phyloP scores from a whole-genome alignment of 306 rosid genomes.

The Mimosa bimucronata region DNA sequence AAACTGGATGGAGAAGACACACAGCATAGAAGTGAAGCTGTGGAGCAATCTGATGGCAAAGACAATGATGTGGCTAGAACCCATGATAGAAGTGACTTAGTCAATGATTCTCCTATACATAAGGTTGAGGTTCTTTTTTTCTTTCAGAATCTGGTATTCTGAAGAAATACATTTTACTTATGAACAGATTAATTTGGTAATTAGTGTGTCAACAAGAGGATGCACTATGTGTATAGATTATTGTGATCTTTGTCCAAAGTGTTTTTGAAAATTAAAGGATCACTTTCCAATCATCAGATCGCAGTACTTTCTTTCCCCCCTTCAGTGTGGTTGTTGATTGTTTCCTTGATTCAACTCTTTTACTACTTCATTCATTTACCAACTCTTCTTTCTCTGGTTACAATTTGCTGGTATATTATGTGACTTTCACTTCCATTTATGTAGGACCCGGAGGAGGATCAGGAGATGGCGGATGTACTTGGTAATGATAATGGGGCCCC shows the following conservation, averaged over 20 bases:
- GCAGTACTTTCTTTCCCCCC: background rate
- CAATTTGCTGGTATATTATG: conserved; percentile 22
- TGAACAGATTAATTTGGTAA: conserved; percentile 28
- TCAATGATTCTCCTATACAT: conserved; percentile 48
- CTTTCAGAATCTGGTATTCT: background rate
- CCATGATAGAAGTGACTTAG: conserved; percentile 47
- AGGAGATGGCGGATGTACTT: conserved; percentile 44
- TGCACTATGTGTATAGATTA: conserved; percentile 22
- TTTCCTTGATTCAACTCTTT: conserved; percentile 38
- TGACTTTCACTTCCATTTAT: conserved; percentile 45
- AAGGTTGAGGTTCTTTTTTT: conserved; percentile 51
- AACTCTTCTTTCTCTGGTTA: conserved; percentile 3
- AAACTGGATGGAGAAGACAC: conserved; percentile 45
- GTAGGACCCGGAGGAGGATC: conserved; percentile 55
- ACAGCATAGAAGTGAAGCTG: conserved; percentile 44
- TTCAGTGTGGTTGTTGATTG: conserved; percentile 2
- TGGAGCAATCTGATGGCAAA: conserved; percentile 44
- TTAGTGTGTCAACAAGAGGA: conserved; percentile 20
- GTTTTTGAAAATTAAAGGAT: conserved; percentile 9
- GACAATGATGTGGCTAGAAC: conserved; percentile 44
- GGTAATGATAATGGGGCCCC: conserved; percentile 43
- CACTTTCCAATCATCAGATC: conserved; percentile 10
- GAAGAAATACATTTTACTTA: conserved; percentile 27
- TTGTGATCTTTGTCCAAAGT: conserved; percentile 30
- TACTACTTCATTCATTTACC: background rate